Percentiles rank a stretch among this genome's conserved stretches.
These are phyloP conservation scores for Amphirosellinia nigrospora DNA, from an alignment of 495 filamentous ascomycete genomes.

Conservation along the genomic window DNA sequence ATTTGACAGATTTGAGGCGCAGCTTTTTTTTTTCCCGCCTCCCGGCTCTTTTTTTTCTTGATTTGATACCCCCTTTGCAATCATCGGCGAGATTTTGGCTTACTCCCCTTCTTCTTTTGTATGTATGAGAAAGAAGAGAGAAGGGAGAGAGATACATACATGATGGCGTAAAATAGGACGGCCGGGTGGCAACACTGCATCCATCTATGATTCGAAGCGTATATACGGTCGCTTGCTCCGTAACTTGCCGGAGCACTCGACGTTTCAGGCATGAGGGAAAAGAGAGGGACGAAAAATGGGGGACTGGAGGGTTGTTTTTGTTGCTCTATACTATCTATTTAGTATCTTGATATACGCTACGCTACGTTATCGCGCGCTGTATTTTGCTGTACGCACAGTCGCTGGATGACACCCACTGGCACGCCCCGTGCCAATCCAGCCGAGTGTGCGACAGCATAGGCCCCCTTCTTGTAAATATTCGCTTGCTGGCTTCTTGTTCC, in stretches of 20 bases:
- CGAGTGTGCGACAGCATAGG: too few relatives aligned
- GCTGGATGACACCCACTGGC: too few relatives aligned
- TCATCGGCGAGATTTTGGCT: conserved; percentile 4
- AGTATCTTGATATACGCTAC: background rate
- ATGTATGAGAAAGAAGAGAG: too few relatives aligned
- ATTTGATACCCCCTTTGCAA: conserved; percentile 21
- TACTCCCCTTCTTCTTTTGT: background rate
- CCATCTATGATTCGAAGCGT: conserved; percentile 2
- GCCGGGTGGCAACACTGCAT: background rate
- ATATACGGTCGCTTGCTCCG: background rate
- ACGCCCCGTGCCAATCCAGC: too few relatives aligned
- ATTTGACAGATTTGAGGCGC: background rate
- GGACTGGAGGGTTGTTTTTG: background rate
- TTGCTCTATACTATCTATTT: background rate
- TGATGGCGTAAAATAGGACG: background rate
- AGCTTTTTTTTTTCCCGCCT: background rate
- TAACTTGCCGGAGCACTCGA: background rate
- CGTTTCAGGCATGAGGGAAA: background rate
- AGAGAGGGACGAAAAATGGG: background rate
- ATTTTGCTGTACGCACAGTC: background rate
- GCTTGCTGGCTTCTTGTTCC: background rate
- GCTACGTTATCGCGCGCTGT: too few relatives aligned
- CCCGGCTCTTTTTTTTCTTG: background rate
- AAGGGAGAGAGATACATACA: too few relatives aligned
- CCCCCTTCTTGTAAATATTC: conserved; percentile 7